Conservation (phyloP, 768 basidiomycete genomes). For the Boletus sp. region DNA sequence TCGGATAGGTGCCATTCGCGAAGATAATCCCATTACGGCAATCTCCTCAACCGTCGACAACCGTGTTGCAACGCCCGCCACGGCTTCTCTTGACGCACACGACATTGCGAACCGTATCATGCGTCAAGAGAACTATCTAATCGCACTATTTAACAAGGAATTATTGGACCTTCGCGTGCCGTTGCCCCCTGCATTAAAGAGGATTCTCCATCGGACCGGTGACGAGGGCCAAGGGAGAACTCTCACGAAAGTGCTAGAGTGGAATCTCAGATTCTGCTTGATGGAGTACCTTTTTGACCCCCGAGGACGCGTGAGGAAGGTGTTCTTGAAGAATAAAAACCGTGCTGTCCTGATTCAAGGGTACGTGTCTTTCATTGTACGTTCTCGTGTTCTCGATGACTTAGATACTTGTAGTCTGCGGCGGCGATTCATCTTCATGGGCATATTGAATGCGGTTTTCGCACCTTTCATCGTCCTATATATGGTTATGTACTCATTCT, state of each 20-base stretch:
- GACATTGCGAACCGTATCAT: slow-evolving; percentile 97
- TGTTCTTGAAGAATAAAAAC: slow-evolving; percentile 86
- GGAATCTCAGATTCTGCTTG: slow-evolving; percentile 95
- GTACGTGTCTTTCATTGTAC: slow-evolving; percentile 42
- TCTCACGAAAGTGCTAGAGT: slow-evolving; percentile 88
- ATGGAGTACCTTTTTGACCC: slow-evolving; percentile 93
- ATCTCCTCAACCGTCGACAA: slow-evolving; percentile 59
- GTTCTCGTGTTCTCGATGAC: background rate
- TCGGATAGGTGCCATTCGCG: slow-evolving; percentile 83
- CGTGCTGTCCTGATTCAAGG: slow-evolving; percentile 74
- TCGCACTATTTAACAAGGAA: slow-evolving; percentile 97
- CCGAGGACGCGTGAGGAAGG: slow-evolving; percentile 86
- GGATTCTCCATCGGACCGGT: slow-evolving; percentile 43
- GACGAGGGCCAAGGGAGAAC: slow-evolving; percentile 67
- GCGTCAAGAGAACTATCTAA: slow-evolving; percentile 97
- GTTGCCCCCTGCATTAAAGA: slow-evolving; percentile 56
- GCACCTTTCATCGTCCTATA: slow-evolving; percentile 97
- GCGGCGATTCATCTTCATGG: slow-evolving; percentile 94
- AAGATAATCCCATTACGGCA: slow-evolving; percentile 90
- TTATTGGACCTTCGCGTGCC: slow-evolving; percentile 86
- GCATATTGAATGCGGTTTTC: slow-evolving; percentile 90
- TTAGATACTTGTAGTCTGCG: slow-evolving; percentile 50
- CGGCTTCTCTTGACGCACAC: slow-evolving; percentile 92
- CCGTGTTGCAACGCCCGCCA: slow-evolving; percentile 57
- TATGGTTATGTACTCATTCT: slow-evolving; percentile 97